Conservation (phyloP, 148 eudicot species). For the Suaeda aralocaspica region DNA sequence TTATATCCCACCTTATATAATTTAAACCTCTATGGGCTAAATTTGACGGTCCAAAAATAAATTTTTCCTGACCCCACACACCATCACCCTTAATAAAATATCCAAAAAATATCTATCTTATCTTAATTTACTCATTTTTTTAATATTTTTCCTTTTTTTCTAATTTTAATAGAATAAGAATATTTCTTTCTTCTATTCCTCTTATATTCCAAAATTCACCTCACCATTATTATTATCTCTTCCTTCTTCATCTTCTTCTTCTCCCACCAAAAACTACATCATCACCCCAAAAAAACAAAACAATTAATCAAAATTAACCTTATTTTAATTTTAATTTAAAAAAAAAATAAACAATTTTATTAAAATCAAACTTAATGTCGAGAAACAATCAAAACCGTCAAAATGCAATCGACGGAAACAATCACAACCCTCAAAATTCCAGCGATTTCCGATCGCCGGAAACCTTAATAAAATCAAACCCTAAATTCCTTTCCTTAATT, state of each 20-base stretch:
- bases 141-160: not conserved
- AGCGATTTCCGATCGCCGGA: slow-evolving; percentile 13
- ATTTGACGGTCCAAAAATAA: not conserved
- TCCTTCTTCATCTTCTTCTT: not conserved
- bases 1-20: too few species aligned
- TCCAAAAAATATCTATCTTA: not conserved
- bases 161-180: not conserved
- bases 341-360: too few species aligned
- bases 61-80: not conserved
- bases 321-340: not conserved
- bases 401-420: not conserved
- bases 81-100: not conserved
- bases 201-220: not conserved
- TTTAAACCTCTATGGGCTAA: not conserved
- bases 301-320: not conserved
- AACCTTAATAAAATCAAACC: slow-evolving; percentile 24
- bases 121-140: not conserved
- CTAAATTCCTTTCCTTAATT: slow-evolving; percentile 25
- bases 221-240: not conserved
- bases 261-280: not conserved
- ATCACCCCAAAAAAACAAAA: not conserved
- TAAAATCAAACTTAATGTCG: slow-evolving; percentile 20
- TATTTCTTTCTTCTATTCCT: not conserved
- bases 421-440: not conserved
- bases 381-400: slow-evolving; percentile 27